phyloP scores from a whole-genome alignment of 192 early-diverging fungal genomes.

The Chytriomyces confervae region DNA sequence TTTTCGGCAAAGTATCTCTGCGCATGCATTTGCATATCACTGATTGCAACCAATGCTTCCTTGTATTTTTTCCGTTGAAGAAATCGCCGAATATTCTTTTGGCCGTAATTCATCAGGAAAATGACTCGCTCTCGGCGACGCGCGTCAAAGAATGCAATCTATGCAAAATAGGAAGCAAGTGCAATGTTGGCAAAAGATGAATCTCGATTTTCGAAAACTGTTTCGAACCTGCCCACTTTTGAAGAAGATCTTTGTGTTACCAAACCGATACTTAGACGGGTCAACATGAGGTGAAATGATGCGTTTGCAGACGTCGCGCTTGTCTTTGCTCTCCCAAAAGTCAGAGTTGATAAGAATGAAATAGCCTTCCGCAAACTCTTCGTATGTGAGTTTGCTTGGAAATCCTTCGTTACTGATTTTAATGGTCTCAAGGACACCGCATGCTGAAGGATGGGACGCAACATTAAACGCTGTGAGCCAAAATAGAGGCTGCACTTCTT shows the following conservation, averaged over 20 bases:
- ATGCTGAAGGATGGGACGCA: conserved; percentile 56
- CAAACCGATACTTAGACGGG: conserved; percentile 88
- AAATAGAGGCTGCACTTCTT: conserved; percentile 71
- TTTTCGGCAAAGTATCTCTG: neutral
- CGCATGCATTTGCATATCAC: neutral
- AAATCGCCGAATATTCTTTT: conserved; percentile 81
- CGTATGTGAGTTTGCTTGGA: conserved; percentile 78
- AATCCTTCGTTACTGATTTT: conserved; percentile 87
- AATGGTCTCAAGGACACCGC: conserved; percentile 91
- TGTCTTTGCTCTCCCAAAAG: neutral
- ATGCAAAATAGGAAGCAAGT: neutral
- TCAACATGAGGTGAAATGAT: conserved; percentile 72
- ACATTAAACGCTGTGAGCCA: neutral
- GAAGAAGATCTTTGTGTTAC: conserved; percentile 96
- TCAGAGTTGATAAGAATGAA: conserved; percentile 27
- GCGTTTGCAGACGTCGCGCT: conserved; percentile 71
- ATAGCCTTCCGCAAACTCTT: conserved; percentile 79
- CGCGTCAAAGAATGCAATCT: conserved; percentile 83
- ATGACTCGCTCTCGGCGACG: conserved; percentile 80
- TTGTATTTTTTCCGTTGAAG: conserved; percentile 55
- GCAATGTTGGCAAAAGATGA: neutral
- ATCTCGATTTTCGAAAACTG: neutral
- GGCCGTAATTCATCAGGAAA: conserved; percentile 77
- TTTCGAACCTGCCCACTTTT: conserved; percentile 76
- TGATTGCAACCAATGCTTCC: neutral